Evolutionary conservation across 2,329 filamentous ascomycete species (phyloP).

Genomic region (Calonectria pseudoreteaudii): DNA sequence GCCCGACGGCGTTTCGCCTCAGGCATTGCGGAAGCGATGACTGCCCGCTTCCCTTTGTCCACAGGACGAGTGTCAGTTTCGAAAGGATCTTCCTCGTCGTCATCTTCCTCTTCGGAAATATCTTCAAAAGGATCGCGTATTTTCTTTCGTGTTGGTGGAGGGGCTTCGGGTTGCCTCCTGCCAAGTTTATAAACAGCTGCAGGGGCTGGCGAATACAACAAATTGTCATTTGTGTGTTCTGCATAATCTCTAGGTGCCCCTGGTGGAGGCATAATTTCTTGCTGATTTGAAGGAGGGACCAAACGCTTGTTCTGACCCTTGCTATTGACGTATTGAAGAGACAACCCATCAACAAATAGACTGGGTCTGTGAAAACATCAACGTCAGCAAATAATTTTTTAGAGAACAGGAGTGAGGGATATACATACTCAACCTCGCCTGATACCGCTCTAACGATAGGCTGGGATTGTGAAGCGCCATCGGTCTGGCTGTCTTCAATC

Average conservation of each 20-base stretch:
- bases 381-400: conserved; percentile 9
- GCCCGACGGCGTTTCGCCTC: conserved; percentile 28
- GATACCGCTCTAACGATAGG: conserved; percentile 36
- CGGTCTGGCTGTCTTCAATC: conserved; percentile 32
- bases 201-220: conserved; percentile 30
- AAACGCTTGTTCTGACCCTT: conserved; percentile 4
- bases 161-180: not conserved
- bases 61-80: conserved; percentile 44
- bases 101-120: conserved; percentile 13
- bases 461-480: conserved; percentile 40
- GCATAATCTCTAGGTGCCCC: conserved; percentile 37
- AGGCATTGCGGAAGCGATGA: conserved; percentile 23
- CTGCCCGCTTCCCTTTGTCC: conserved; percentile 38
- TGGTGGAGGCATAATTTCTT: conserved; percentile 26
- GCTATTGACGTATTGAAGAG: conserved; percentile 34
- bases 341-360: conserved; percentile 34
- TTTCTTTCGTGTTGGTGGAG: conserved; percentile 3
- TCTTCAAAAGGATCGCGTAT: conserved; percentile 1
- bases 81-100: conserved; percentile 42
- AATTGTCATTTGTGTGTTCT: conserved; percentile 33
- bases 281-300: conserved; percentile 38
- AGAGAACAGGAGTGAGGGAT: not conserved
- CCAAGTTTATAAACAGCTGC: conserved; percentile 18
- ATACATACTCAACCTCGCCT: conserved; percentile 32
- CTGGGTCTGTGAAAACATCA: conserved; percentile 25